A percentile compares a stretch with the other conserved stretches of the same genome.
Conservation (phyloP, 371 early-diverging fungal species). For the Mortierella sp. region DNA sequence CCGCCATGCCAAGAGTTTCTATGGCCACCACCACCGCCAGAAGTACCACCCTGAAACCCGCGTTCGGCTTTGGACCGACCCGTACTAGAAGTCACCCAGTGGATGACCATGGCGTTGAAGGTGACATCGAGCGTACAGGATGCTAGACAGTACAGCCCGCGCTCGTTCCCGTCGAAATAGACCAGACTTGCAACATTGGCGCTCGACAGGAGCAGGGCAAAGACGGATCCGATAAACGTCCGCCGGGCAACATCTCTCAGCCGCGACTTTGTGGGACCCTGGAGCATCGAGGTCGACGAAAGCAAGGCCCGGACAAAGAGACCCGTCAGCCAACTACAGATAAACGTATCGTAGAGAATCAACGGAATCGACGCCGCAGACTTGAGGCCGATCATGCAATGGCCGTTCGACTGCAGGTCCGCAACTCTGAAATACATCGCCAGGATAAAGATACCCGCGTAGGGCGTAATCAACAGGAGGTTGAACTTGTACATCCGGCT, state of each 20-base stretch:
- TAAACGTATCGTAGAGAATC: constrained; percentile 60
- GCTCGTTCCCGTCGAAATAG: constrained; percentile 61
- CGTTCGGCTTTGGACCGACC: neutral
- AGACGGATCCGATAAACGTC: constrained; percentile 63
- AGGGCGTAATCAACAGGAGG: constrained; percentile 61
- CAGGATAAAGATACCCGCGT: constrained; percentile 61
- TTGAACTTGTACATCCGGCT: constrained; percentile 61
- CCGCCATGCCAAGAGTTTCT: neutral
- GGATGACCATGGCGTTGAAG: constrained; percentile 66
- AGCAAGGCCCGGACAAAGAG: constrained; percentile 63
- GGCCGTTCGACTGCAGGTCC: constrained; percentile 50
- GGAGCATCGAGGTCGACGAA: constrained; percentile 41
- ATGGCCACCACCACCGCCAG: neutral
- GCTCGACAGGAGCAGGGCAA: constrained; percentile 63
- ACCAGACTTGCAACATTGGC: constrained; percentile 63
- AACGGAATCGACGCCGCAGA: constrained; percentile 60
- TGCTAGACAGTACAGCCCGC: constrained; percentile 66
- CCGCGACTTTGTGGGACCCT: constrained; percentile 60
- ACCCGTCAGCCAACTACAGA: constrained; percentile 59
- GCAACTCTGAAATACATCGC: constrained; percentile 65
- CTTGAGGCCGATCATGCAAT: constrained; percentile 65
- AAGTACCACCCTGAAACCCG: neutral
- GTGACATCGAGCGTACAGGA: constrained; percentile 71
- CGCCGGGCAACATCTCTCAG: constrained; percentile 64
- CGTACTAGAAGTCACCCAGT: constrained; percentile 62